Evolutionary conservation across 805 yeast genomes (phyloP).

Genomic region (Saccharomycopsis capsularis): DNA sequence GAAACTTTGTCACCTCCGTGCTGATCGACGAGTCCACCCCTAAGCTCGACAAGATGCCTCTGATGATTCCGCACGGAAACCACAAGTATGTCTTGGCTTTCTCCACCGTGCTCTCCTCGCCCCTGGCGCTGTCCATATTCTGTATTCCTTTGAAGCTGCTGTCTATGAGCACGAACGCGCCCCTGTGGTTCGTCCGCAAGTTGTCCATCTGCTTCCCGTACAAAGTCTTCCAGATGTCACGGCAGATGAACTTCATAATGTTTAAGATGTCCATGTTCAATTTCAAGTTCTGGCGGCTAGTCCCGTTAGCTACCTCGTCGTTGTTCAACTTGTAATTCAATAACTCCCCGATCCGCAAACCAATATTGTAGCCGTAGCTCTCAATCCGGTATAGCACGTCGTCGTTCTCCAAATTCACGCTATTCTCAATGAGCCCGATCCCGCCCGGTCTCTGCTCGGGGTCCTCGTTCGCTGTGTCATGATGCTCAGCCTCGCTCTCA

Average conservation of each 20-base stretch:
- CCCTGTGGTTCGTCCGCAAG: slow-evolving; percentile 83
- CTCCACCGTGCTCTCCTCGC: slow-evolving; percentile 37
- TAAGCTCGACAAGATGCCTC: slow-evolving; percentile 63
- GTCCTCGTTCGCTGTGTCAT: too few species aligned
- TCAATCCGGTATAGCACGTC: slow-evolving; percentile 58
- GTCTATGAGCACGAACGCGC: slow-evolving; percentile 59
- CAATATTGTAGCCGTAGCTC: slow-evolving; percentile 62
- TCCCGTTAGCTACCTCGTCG: slow-evolving; percentile 35
- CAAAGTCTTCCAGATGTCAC: slow-evolving; percentile 81
- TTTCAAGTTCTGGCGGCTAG: slow-evolving; percentile 32
- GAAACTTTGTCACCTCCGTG: slow-evolving; percentile 57
- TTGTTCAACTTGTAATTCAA: slow-evolving; percentile 29
- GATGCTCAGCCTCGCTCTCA: slow-evolving; percentile 27
- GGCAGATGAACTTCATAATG: slow-evolving; percentile 85
- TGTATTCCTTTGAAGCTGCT: slow-evolving; percentile 49
- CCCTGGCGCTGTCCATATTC: slow-evolving; percentile 41
- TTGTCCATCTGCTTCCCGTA: slow-evolving; percentile 88
- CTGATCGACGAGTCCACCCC: slow-evolving; percentile 61
- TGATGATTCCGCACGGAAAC: slow-evolving; percentile 70
- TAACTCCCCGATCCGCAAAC: slow-evolving; percentile 49
- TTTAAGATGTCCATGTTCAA: slow-evolving; percentile 60
- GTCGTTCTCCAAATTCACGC: slow-evolving; percentile 33
- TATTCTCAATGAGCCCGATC: slow-evolving; percentile 29
- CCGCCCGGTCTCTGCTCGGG: slow-evolving; percentile 16
- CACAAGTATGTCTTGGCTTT: slow-evolving; percentile 48